Percentiles rank a stretch among this genome's conserved stretches.
Conservation (phyloP, 2,329 filamentous ascomycete genomes). For the Lachnellula hyalina region DNA sequence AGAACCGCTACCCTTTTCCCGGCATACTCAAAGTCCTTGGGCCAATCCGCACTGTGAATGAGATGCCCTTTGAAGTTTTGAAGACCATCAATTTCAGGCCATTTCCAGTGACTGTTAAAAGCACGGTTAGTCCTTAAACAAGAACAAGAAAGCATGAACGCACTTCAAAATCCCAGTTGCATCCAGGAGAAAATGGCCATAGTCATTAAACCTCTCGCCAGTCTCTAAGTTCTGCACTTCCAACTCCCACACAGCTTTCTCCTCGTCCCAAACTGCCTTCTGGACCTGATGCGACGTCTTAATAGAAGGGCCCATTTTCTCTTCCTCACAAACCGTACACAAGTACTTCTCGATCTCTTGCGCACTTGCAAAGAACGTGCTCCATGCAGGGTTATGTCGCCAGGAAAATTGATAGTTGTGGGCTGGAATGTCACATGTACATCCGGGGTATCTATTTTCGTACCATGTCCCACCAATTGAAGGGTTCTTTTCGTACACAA, state of each 20-base stretch:
- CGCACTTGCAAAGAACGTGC: conserved; percentile 49
- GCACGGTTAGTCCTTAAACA: neutral
- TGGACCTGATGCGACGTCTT: conserved; percentile 40
- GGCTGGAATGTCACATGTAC: conserved; percentile 47
- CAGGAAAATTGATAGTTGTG: conserved; percentile 61
- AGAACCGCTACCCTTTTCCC: conserved; percentile 45
- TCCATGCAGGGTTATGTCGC: conserved; percentile 55
- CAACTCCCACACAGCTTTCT: conserved; percentile 8
- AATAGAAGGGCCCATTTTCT: conserved; percentile 38
- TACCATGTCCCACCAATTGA: conserved; percentile 54
- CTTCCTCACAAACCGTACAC: conserved; percentile 42
- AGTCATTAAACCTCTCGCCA: conserved; percentile 38
- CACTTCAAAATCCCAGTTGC: conserved; percentile 36
- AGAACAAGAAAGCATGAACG: neutral
- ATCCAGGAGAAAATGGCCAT: conserved; percentile 45
- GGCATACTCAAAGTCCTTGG: conserved; percentile 42
- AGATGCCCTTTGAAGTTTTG: conserved; percentile 40
- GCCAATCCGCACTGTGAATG: conserved; percentile 57
- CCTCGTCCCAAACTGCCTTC: conserved; percentile 21
- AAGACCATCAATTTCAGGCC: conserved; percentile 57
- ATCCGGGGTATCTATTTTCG: conserved; percentile 55
- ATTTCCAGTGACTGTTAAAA: conserved; percentile 44
- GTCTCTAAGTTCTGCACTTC: conserved; percentile 21
- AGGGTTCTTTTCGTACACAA: conserved; percentile 52
- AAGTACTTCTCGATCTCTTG: conserved; percentile 53